Base-by-base conservation (phyloP, 805 yeast genomes). In the Ogataea paradorogensis region DNA sequence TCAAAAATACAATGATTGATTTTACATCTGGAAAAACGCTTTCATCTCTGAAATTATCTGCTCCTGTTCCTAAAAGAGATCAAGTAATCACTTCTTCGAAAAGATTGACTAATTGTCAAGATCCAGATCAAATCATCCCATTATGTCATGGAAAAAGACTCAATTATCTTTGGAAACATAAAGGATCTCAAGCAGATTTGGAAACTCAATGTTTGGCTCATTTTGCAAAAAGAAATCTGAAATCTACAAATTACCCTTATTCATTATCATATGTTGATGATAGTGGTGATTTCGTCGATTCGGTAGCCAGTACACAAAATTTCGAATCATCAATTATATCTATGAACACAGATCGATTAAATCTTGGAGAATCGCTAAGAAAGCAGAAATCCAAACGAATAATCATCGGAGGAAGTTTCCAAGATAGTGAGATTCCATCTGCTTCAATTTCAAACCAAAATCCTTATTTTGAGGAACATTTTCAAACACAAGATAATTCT, bases 91-190 rank as follows among this genome's bases (percentile, higher is more conserved):
- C 43, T 11, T 46, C 55, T 10, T 36, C 39, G 2, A 50, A 35
- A 25, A 37, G 46, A 20, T 38, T 54, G 7, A 41, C 50, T 15
- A 46, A 52, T 15, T 55, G 58, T 35, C 61, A 58, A 36, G 57
- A 59, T 31, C 22, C 44, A 26, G 57, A 61, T n/a, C 54, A 53
- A 20, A 51, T 63, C 20, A 15, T 51, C 15, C 48, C 42, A 27
- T 44, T 42, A 16, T 46, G 53, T n/a, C 55, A 45, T 28, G 66
- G 68, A 10, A 59, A 53, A 31, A 46, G 65, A 29, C 43, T 64
- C 37, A 61, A 62, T 7, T 66, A 69, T 39, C 47, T 76, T 13
- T 80, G 81, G 76, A 62, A 61, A 30, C 77, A 74, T 4, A 74
- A 72, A 50, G 83, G 80, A 5, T 55, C 61, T 31, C 60, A 63